Conservation (phyloP, 192 early-diverging fungal genomes). For the Funneliformis mosseae region DNA sequence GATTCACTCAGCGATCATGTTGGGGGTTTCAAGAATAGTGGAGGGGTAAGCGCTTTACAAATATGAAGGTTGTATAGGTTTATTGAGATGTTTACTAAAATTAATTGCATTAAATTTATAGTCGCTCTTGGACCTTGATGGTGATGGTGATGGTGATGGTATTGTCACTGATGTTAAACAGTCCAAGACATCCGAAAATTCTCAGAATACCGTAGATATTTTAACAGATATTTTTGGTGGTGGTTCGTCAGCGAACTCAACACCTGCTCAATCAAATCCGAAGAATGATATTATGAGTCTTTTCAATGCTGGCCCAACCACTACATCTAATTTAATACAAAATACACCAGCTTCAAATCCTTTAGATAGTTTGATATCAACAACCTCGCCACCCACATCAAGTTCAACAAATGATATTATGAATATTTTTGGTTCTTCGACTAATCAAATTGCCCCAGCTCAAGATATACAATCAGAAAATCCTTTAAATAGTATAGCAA, state of each 20-base stretch:
- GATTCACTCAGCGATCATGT: not conserved
- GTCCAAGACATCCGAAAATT: not conserved
- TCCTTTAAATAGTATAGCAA: not conserved
- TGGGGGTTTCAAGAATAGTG: not conserved
- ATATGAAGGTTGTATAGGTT: not conserved
- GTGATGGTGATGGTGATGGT: slow-evolving; percentile 61
- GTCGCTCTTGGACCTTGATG: slow-evolving; percentile 74
- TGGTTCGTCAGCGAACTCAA: slow-evolving; percentile 42
- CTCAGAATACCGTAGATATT: slow-evolving; percentile 49
- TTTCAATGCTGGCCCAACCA: not conserved
- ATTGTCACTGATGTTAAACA: not conserved
- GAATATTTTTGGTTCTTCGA: not conserved
- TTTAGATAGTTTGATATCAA: slow-evolving; percentile 22
- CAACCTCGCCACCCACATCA: not conserved
- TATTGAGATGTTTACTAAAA: not conserved
- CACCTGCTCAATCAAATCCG: slow-evolving; percentile 17
- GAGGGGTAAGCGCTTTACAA: not conserved
- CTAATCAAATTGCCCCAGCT: not conserved
- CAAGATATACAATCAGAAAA: not conserved
- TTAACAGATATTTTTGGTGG: slow-evolving; percentile 81
- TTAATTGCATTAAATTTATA: slow-evolving; percentile 18
- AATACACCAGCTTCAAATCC: not conserved
- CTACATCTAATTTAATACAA: not conserved
- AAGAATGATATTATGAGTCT: slow-evolving; percentile 34
- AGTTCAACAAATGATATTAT: not conserved